These are phyloP conservation scores for Neopestalotiopsis sp. DNA, from an alignment of 2,329 filamentous ascomycete species.

Conservation along the genomic window DNA sequence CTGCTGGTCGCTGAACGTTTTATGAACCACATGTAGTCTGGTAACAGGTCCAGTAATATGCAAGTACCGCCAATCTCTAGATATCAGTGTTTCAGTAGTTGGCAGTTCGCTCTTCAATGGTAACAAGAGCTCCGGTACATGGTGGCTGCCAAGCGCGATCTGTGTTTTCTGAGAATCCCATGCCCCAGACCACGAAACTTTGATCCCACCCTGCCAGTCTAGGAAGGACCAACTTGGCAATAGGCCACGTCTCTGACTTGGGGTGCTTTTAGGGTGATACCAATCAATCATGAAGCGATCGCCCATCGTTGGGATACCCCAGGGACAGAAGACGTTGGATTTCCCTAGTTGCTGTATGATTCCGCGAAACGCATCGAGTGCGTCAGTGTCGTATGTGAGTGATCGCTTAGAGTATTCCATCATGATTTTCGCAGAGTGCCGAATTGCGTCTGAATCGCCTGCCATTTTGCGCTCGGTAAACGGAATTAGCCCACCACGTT, in stretches of 20 bases:
- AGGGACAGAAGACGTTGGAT: background rate
- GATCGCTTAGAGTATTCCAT: background rate
- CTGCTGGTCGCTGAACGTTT: background rate
- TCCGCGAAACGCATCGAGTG: background rate
- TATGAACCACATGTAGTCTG: background rate
- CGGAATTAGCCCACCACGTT: background rate
- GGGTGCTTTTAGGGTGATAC: background rate
- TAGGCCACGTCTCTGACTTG: background rate
- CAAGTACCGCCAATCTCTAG: background rate
- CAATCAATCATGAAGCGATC: background rate
- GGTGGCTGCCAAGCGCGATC: background rate
- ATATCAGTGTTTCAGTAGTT: background rate
- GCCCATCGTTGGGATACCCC: background rate
- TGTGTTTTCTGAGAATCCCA: background rate
- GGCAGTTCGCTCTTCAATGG: background rate
- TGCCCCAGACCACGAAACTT: background rate
- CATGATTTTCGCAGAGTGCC: background rate
- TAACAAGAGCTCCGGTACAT: background rate
- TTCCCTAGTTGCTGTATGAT: background rate
- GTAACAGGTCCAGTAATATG: background rate
- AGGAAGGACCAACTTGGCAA: constrained; percentile 5
- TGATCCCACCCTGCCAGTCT: background rate
- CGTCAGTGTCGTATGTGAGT: background rate
- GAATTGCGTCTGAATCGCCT: background rate
- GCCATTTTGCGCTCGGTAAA: background rate